phyloP scores from a whole-genome alignment of 768 basidiomycete genomes.

The Phanerochaete sordida region DNA sequence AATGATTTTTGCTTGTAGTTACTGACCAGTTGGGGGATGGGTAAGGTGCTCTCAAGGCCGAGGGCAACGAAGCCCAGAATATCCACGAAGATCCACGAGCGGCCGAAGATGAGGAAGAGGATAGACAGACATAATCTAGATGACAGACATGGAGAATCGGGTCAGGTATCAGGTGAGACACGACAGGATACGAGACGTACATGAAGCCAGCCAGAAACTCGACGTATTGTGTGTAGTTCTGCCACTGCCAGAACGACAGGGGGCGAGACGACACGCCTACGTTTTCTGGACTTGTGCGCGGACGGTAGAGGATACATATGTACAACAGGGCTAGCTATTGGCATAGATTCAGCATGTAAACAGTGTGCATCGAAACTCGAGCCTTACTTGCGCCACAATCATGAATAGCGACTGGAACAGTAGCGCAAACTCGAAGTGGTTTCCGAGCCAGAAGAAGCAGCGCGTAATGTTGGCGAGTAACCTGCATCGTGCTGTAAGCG shows the following conservation, averaged over 20 bases:
- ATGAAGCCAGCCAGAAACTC: conserved; percentile 81
- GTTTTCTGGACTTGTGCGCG: conserved; percentile 54
- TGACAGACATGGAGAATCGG: background rate
- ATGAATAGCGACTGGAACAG: conserved; percentile 82
- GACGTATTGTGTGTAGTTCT: conserved; percentile 69
- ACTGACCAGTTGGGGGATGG: conserved; percentile 81
- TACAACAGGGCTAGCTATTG: conserved; percentile 70
- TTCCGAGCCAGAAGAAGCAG: conserved; percentile 89
- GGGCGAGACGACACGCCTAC: conserved; percentile 60
- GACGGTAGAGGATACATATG: conserved; percentile 75
- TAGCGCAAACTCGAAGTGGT: conserved; percentile 71
- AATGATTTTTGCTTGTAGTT: conserved; percentile 77
- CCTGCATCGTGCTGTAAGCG: conserved; percentile 30
- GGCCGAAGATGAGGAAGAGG: conserved; percentile 69
- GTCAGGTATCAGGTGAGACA: background rate
- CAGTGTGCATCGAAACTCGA: background rate
- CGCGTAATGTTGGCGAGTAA: conserved; percentile 82
- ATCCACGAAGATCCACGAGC: conserved; percentile 54
- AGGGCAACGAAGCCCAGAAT: conserved; percentile 74
- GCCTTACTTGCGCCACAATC: conserved; percentile 74
- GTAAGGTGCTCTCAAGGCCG: conserved; percentile 83
- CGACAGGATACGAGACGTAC: conserved; percentile 36
- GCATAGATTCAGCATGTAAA: conserved; percentile 12
- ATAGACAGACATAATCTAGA: conserved; percentile 64
- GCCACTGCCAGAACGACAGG: conserved; percentile 85